Base-by-base conservation (phyloP, 169 alveolate genomes). In the Babesia ovata region DNA sequence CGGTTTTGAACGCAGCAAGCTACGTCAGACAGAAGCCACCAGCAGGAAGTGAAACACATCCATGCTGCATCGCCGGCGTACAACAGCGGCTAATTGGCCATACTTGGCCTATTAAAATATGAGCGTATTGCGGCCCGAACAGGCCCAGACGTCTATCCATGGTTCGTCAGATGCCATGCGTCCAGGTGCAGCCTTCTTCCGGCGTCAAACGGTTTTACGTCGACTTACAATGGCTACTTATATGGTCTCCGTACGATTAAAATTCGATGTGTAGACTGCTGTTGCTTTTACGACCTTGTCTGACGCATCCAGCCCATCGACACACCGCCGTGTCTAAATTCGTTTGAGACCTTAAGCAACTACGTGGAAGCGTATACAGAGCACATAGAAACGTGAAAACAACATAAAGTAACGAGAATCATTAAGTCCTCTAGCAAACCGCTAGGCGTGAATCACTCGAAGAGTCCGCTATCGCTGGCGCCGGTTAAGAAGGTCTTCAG, bases 401-500 rank as follows among this genome's bases (percentile, higher is more conserved):
- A 2, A 33, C 39, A 33, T 4, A 33, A 33, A 33, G 2, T 33
- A 33, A 33, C 39, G 39, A 33, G 2, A 6, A 6, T 33, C 6
- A 6, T 33, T 33, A 33, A 6, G 2, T 2, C 6, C 39, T 33
- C 39, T 6, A 33, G 39, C 2, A 33, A 6, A 4, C 6, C 39
- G 6, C 39, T 33, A 33, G 2, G 39, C 39, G 39, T 33, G 39
- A 21, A 13, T 83, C 73, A 73, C 0, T 22, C 28, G 65, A 83
- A 73, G 13, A 48, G 52, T 22, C 70, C 77, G 2, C 78, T 59
- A 46, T 83, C 67, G 29, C 58, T 74, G 7, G 86, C 86, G 2
- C 85, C 90, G 42, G 21, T 59, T 21, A 83, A 42, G 52, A 83
- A 83, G n/a, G 46, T 65, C 57, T 63, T 56, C 61, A 74, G 61